Evolutionary conservation across 225 moss, liverwort and hornwort genomes (phyloP), one percentile per base, ranked within the genome.

Genomic region (Marchantia paleacea): DNA sequence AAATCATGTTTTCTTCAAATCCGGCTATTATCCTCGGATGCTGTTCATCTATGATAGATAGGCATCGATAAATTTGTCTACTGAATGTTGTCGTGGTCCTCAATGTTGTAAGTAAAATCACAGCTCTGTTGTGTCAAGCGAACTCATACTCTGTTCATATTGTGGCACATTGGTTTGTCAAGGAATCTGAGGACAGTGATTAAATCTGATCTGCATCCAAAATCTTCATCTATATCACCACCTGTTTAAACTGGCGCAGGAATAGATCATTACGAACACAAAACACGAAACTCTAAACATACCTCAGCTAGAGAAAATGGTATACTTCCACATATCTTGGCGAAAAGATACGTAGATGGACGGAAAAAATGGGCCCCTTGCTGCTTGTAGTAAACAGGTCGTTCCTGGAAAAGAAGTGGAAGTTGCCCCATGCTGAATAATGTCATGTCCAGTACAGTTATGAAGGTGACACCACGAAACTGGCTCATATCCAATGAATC

Each of bases 401-500:
- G 90, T 70, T 99, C 97, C 24, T 93, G 92, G 18, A 99, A 48
- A 19, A 95, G 89, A 53, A 0, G 72, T 69, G 97, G 97, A 80
- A 99, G 85, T 69, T 93, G 97, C 62, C 95, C 93, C 81, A 95
- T 75, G 79, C 94, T 95, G 84, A 99, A 91, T 22, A 99, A 90
- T 30, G 95, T 89, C 93, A 99, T 89, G 65, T 99, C 92, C 50
- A 99, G 11, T 4, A 94, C 61, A 75, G 95, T 91, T 29, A 99
- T 61, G 76, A 99, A 99, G 81, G 92, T 95, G 50, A 91, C 86
- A 69, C 91, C 73, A 53, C 90, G 84, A 55, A 90, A 79, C 58
- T 94, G 90, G 77, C 88, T 89, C 80, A 94, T 86, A 66, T 92
- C 86, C 72, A 91, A 83, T 77, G 93, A 93, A 31, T 88, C 50